Base-by-base conservation (phyloP, 2,329 filamentous ascomycete genomes). In the Dichotomopilus funicola region DNA sequence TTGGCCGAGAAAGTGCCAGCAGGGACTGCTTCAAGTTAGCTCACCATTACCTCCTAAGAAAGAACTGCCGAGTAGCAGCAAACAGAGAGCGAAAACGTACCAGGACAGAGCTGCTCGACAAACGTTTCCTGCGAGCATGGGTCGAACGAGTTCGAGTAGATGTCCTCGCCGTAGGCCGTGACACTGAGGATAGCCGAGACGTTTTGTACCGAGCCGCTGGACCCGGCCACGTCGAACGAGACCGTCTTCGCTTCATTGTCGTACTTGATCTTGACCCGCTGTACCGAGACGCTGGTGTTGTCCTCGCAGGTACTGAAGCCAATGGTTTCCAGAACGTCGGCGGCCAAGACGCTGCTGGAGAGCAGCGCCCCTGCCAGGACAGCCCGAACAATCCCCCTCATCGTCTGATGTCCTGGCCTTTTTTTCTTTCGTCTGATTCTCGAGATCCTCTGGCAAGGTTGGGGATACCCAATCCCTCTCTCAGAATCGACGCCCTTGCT, bases 71-170 rank as follows among this genome's bases (percentile, higher is more conserved):
- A 41, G 45, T 33, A 36, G 34, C 33, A 11, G 71, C 81, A 58
- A 27, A 27, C 19, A 27, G 19, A 27, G 19, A 27, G 19, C 2
- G 19, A 27, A 27, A 27, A 27, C 19, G 2, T 78, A 89, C 87
- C 79, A 67, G 94, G 94, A 72, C 94, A 99, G 48, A 99, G 77
- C 65, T 89, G 75, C 7, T 79, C 69, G 50, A 96, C 79, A 62
- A 81, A 85, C 13, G 84, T 91, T 40, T 67, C 72, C 1, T 73
- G 63, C 13, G 85, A 80, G 71, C 94, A 99, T 38, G 94, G 94
- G 66, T 96, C 84, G 72, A 97, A 96, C 4, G 73, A 75, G 57
- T 89, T 88, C 41, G 79, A 77, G 72, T 95, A 97, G 31, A 96
- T 82, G 59, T 87, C 72, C 56, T 82, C 82, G 57, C 94, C 94